Evolutionary conservation across 805 yeast species (phyloP).

Genomic region (Helenozyma rhizophorensis): DNA sequence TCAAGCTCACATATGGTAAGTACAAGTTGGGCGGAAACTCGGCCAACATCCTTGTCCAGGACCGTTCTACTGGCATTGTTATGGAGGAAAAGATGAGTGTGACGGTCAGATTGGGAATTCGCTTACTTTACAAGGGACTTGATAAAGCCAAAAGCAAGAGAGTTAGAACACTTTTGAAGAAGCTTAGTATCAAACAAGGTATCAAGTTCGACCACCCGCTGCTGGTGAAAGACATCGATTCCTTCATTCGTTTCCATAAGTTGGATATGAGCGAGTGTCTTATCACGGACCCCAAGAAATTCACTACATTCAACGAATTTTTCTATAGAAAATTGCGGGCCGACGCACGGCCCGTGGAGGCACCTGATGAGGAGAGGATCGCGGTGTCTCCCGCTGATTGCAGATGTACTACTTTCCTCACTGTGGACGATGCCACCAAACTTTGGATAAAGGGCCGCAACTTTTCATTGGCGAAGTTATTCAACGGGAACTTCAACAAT

Average conservation of each 20-base stretch:
- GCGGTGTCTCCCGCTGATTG: conserved; percentile 85
- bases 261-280: conserved; percentile 70
- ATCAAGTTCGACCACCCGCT: conserved; percentile 68
- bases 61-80: conserved; percentile 82
- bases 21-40: conserved; percentile 79
- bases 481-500: conserved; percentile 42
- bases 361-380: conserved; percentile 42
- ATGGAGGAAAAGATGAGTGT: conserved; percentile 90
- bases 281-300: conserved; percentile 43
- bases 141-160: conserved; percentile 55
- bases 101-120: conserved; percentile 81
- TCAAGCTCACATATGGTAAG: conserved; percentile 84
- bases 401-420: conserved; percentile 66
- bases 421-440: conserved; percentile 56
- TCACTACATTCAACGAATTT: conserved; percentile 79
- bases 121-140: conserved; percentile 75
- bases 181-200: conserved; percentile 78
- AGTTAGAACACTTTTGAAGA: conserved; percentile 56
- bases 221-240: conserved; percentile 62
- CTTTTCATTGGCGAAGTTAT: conserved; percentile 62
- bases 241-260: conserved; percentile 81
- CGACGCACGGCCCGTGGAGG: conserved; percentile 68
- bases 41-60: conserved; percentile 93
- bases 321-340: conserved; percentile 76
- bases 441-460: conserved; percentile 88